Conservation (phyloP, 176 grass and related monocot species). For the Musa acuminata region DNA sequence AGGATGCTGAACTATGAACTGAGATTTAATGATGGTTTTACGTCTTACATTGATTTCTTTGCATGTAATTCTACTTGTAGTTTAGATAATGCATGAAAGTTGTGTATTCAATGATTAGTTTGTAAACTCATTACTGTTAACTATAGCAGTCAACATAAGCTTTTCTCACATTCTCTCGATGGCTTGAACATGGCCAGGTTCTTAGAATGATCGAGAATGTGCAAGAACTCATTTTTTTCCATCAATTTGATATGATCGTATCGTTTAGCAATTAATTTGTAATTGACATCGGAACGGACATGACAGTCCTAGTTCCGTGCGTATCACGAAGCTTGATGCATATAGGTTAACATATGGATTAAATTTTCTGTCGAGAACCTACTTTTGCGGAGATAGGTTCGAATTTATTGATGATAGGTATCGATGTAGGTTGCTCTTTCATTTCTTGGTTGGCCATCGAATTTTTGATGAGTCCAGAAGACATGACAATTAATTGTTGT, state of each 20-base stretch:
- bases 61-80: too few species aligned
- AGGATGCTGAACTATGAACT: too few species aligned
- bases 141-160: too few species aligned
- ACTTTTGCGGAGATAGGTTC: neutral
- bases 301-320: neutral
- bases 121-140: too few species aligned
- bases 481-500: neutral
- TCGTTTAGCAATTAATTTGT: neutral
- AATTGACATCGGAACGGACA: neutral
- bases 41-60: too few species aligned
- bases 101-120: neutral
- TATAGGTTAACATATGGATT: neutral
- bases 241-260: neutral
- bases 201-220: too few species aligned
- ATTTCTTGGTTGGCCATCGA: neutral
- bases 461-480: neutral
- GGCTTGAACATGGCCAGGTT: too few species aligned
- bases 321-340: neutral
- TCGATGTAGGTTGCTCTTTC: neutral
- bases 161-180: too few species aligned
- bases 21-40: too few species aligned
- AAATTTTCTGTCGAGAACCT: neutral
- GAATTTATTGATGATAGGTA: slow-evolving; percentile 2
- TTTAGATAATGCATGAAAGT: neutral
- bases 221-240: too few species aligned